Conservation (phyloP, 139 green algal genomes). For the Mychonastes homosphaera region DNA sequence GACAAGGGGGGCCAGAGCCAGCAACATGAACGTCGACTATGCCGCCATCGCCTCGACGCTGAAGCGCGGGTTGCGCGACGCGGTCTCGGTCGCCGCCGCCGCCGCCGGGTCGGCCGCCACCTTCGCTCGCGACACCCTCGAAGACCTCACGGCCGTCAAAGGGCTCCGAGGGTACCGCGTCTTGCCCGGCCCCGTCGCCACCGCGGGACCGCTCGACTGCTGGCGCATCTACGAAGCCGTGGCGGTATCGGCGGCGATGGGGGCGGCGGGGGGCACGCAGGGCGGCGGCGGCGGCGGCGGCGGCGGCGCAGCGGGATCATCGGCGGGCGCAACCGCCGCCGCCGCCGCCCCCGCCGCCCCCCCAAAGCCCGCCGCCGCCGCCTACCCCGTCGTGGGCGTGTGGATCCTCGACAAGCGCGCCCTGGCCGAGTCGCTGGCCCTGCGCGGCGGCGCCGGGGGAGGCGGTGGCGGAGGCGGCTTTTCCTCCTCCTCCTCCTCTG, state of each 20-base stretch:
- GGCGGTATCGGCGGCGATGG: not conserved
- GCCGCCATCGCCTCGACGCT: too few species aligned
- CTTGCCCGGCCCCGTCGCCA: conserved; percentile 13
- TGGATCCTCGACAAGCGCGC: conserved; percentile 68
- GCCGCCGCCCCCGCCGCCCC: not conserved
- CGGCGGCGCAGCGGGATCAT: not conserved
- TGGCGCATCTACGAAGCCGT: conserved; percentile 24
- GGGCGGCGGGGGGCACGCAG: not conserved
- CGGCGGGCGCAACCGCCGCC: not conserved
- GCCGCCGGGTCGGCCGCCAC: conserved; percentile 10
- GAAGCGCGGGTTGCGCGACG: conserved; percentile 5
- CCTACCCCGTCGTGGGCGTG: conserved; percentile 36
- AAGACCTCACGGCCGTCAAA: conserved; percentile 19
- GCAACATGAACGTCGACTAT: too few species aligned
- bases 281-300: not conserved
- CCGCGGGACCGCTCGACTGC: conserved; percentile 20
- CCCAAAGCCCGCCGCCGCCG: conserved; percentile 17
- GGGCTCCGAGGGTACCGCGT: conserved; percentile 25
- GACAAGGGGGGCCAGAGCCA: too few species aligned
- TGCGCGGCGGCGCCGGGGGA: not conserved
- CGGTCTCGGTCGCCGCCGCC: conserved; percentile 11
- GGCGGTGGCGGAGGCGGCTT: not conserved
- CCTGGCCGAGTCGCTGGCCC: conserved; percentile 5
- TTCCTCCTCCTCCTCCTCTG: not conserved
- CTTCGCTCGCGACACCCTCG: conserved; percentile 7